Base-by-base conservation (phyloP, 129 eudicot species). In the Gnaphalium uliginosum region DNA sequence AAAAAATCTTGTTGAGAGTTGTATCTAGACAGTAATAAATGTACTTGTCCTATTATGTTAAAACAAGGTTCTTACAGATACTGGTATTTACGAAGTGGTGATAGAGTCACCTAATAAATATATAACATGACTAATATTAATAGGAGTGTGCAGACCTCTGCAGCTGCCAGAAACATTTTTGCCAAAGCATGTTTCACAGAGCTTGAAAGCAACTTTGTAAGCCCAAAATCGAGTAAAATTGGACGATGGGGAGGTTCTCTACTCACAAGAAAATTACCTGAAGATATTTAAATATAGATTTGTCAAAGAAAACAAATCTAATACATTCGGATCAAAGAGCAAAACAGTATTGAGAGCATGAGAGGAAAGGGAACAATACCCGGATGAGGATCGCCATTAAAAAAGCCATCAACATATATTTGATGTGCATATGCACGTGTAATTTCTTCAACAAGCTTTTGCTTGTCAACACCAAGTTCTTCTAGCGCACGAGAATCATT, bases 391-490 rank as follows among this genome's bases (percentile, higher is more conserved):
- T 95, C 99, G 5, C 99, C 99, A 68, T 95, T 95, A 74, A 95
- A 95, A 83, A 95, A 86, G 39, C 99, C 99, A 84, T 91, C 99
- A 80, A 91, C 94, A 76, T 95, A 95, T 26, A 95, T 95, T 84
- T 95, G 99, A 82, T 95, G 99, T n/a, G 97, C 97, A 83, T 91
- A 95, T 11, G 99, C 97, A 53, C 97, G 97, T 21, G 97, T 95
- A 65, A 95, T 95, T 85, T 95, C 99, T 80, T 95, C 99, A 68
- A 95, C 99, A 72, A 95, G 91, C 76, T 91, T 91, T 87, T 91
- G 93, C 80, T 87, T 95, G 74, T 95, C 96, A 74, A 91, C 89
- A 25, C 97, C 97, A 70, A 91, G 67, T 78, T 85, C 87, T 72
- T 91, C 84, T 29, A 95, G 83, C 58, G 96, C 81, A 74, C 73